Conservation (phyloP, 768 basidiomycete species). For the Neoboletus magnificus region DNA sequence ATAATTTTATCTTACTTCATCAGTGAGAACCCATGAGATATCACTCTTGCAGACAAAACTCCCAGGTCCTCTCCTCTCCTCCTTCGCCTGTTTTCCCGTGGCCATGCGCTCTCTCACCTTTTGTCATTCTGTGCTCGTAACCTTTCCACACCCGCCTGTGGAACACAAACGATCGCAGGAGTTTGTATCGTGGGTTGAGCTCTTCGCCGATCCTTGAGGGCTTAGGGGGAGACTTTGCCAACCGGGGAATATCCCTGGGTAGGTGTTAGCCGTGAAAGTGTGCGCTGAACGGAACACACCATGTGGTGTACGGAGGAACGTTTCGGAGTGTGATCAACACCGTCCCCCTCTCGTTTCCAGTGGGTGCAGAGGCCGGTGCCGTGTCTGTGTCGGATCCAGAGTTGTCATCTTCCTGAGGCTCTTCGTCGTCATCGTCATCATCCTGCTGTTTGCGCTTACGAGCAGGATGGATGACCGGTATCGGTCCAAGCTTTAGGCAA, state of each 20-base stretch:
- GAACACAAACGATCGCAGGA: conserved; percentile 81
- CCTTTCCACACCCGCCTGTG: conserved; percentile 68
- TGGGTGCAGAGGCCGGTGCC: not conserved
- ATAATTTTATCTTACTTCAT: not conserved
- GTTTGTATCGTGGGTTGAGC: conserved; percentile 64
- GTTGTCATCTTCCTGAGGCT: conserved; percentile 24
- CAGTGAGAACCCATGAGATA: not conserved
- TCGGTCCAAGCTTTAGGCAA: conserved; percentile 55
- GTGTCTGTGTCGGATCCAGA: conserved; percentile 16
- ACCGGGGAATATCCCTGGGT: conserved; percentile 66
- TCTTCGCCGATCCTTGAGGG: conserved; percentile 42
- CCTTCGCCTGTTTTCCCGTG: conserved; percentile 66
- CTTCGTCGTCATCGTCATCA: conserved; percentile 44
- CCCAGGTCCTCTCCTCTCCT: conserved; percentile 85
- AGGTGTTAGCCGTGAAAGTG: conserved; percentile 6
- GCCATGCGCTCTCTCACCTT: conserved; percentile 72
- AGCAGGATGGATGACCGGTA: conserved; percentile 41
- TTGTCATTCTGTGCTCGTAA: conserved; percentile 93
- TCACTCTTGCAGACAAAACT: conserved; percentile 57
- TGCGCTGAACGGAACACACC: conserved; percentile 44
- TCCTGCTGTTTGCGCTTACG: conserved; percentile 44
- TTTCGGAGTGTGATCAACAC: conserved; percentile 86
- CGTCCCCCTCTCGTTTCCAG: conserved; percentile 51
- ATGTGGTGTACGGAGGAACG: conserved; percentile 81
- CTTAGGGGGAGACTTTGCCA: conserved; percentile 73